Percentiles rank a stretch among this genome's conserved stretches.
phyloP scores from a whole-genome alignment of 495 filamentous ascomycete species.

The Trichocladium uniseriatum region DNA sequence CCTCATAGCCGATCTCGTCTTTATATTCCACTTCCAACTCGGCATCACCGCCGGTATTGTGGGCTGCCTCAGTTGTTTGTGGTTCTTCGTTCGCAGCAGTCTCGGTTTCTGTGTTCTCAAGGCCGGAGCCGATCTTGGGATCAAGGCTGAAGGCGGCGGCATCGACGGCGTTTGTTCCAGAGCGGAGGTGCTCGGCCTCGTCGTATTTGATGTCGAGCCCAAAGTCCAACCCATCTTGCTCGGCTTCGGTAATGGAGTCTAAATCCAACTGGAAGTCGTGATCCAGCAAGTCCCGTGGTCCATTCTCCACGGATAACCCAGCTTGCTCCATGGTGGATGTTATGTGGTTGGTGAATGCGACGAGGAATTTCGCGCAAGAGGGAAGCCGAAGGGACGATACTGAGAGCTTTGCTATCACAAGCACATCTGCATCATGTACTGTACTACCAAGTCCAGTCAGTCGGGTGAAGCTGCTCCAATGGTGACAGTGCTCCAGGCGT shows the following conservation, averaged over 20 bases:
- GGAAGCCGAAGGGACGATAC: neutral
- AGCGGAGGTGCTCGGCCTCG: neutral
- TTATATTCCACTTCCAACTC: slow-evolving; percentile 12
- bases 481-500: too few species aligned
- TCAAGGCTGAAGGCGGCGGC: neutral
- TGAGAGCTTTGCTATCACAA: neutral
- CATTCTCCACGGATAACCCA: slow-evolving; percentile 10
- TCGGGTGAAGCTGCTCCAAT: too few species aligned
- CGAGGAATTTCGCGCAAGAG: neutral
- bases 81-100: neutral
- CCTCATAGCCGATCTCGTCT: slow-evolving; percentile 28
- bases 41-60: neutral
- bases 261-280: slow-evolving; percentile 22
- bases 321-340: slow-evolving; percentile 21
- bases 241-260: slow-evolving; percentile 12
- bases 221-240: slow-evolving; percentile 26
- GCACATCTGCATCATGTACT: neutral
- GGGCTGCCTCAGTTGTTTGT: neutral
- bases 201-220: slow-evolving; percentile 15
- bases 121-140: slow-evolving; percentile 18
- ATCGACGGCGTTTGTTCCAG: neutral
- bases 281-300: slow-evolving; percentile 15
- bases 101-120: slow-evolving; percentile 2
- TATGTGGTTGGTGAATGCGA: neutral
- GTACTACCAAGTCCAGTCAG: neutral